Evolutionary conservation across 2,329 filamentous ascomycete species (phyloP), one percentile per base, ranked within the genome.

Genomic region (Balansia obtecta): DNA sequence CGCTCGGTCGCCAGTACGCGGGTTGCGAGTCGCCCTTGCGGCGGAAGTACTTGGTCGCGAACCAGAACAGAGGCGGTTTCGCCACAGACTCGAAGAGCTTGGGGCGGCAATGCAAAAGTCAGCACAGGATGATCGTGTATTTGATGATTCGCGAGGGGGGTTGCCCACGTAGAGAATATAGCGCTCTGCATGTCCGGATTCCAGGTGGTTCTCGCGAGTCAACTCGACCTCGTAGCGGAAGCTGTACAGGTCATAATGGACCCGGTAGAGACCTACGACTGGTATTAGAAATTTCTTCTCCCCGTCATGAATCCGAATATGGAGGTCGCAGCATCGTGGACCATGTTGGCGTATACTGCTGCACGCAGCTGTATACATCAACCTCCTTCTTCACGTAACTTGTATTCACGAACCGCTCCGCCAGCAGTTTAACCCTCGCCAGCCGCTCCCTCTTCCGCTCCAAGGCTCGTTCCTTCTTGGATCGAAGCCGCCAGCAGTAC

Each of bases 81-180:
- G 73, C 68, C 53, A 79, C 72, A 5, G 82, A 84, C 63, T 88
- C 79, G 67, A 80, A 86, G 47, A 90, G 71, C 83, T 88, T 27
- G 8, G 27, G 8, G 27, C 27, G 27, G 27, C 27, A 27, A 27
- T 27, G 27, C 7, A 27, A 27, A 27, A 3, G 27, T 27, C 27
- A 27, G 27, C 27, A 27, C 8, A 6, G 27, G 27, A 7, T 3
- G 27, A 27, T 27, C 27, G 27, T 4, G 27, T 4, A 27, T 4
- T 27, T 7, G 5, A 27, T 27, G 27, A 5, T 27, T 5, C 27
- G 27, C 27, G 8, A 27, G 4, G 27, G 27, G 8, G 27, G n/a
- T n/a, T 5, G 66, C 77, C 66, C 67, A 86, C 83, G 52, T 72
- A 76, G 2, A 86, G 63, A 0, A 71, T 68, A 40, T 52, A 48